Base-by-base conservation (phyloP, 2,329 filamentous ascomycete genomes). In the Grosmannia serpens region DNA sequence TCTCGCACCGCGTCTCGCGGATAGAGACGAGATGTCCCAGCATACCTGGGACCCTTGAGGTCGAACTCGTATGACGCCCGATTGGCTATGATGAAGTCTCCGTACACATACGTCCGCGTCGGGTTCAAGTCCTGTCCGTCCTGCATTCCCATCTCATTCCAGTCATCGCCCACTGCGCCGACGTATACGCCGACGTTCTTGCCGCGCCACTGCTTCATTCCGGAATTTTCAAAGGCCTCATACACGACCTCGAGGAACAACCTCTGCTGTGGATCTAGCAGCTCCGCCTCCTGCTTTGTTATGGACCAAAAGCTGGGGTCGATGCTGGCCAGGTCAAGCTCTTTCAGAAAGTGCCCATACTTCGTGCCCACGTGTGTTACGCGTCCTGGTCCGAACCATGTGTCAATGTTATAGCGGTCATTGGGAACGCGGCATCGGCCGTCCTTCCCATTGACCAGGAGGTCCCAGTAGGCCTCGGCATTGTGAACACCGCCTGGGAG, bases 41-140 rank as follows among this genome's bases (percentile, higher is more conserved):
- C n/a, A n/a, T n/a, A n/a, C n/a, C n/a, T n/a, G 5, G 55, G 55
- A 2, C 55, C 55, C 2, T 57, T 66, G 2, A 73, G 58, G 46
- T 70, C 65, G n/a, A 67, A 68, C 41, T 71, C 69, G 35, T 72
- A 70, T 2, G 66, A 67, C 1, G 68, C 57, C 0, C 70, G 63
- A 47, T 72, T 73, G 22, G 70, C 61, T 5, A 71, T 4, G n/a
- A 57, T 74, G 65, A 84, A 85, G 1, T 80, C 75, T 20, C 70
- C 66, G 56, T 78, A 83, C 1, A 79, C 79, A n/a, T 83, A 63
- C 2, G 70, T 75, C 22, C 74, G 69, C 5, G 84, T 70, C 15
- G 82, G 67, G 62, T 80, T 72, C 62, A 77, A 74, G 63, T 31
- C 22, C 26, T 54, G 38, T n/a, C 35, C 11, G 17, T 60, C 58